Conservation (phyloP, 805 yeast species). For the Ogataea pini region DNA sequence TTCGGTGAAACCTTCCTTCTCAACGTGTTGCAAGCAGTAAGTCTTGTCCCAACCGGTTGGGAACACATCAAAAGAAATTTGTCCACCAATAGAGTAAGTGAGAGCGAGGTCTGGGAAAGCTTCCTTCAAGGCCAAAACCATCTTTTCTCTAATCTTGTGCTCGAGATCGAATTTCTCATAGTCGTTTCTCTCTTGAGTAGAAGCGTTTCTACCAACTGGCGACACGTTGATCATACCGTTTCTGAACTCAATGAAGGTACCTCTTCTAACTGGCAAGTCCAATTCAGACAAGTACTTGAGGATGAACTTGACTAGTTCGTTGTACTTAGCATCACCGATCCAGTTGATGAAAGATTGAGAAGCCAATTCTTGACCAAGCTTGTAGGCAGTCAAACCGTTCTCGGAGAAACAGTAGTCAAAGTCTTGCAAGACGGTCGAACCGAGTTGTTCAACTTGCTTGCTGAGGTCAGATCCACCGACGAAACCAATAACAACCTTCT, state of each 20-base stretch:
- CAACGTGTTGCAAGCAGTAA: constrained; percentile 92
- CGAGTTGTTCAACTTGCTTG: constrained; percentile 96
- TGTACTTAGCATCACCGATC: constrained; percentile 95
- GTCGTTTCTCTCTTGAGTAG: constrained; percentile 90
- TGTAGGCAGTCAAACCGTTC: constrained; percentile 98
- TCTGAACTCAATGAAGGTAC: constrained; percentile 98
- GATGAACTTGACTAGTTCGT: constrained; percentile 81
- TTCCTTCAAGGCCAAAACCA: constrained; percentile 82
- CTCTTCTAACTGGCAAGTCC: constrained; percentile 96
- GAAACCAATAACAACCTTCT: constrained; percentile 93
- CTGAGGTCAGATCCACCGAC: constrained; percentile 96
- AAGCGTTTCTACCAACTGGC: constrained; percentile 98
- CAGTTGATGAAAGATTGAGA: constrained; percentile 92
- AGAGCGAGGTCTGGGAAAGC: constrained; percentile 81
- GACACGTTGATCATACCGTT: constrained; percentile 99
- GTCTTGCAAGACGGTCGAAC: constrained; percentile 69
- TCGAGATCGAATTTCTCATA: constrained; percentile 81
- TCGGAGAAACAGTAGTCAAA: constrained; percentile 97
- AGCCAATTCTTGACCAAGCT: constrained; percentile 82
- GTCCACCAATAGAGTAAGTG: constrained; percentile 99
- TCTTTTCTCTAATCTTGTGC: constrained; percentile 77
- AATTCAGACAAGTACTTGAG: constrained; percentile 80
- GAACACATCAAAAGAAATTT: constrained; percentile 98
- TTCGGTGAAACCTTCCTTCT: constrained; percentile 74
- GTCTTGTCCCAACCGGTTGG: constrained; percentile 99